Conservation (phyloP, 306 rosid genomes). For the Arachis hypogaea region DNA sequence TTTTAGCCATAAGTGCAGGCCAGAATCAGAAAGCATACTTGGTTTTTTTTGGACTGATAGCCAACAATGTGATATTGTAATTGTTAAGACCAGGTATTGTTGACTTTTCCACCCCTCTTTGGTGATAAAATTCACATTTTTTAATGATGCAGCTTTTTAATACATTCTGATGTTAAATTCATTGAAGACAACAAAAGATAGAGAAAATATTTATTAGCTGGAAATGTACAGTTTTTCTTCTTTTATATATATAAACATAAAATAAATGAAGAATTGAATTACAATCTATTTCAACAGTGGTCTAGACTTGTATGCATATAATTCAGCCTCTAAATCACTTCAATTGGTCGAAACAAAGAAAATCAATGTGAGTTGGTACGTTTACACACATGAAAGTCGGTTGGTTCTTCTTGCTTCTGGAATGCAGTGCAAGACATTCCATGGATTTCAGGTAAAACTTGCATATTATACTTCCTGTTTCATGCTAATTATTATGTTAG, state of each 20-base stretch:
- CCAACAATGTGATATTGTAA: conserved; percentile 75
- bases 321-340: conserved; percentile 65
- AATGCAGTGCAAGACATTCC: conserved; percentile 95
- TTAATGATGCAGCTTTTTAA: conserved; percentile 8
- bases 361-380: conserved; percentile 85
- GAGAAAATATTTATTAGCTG: conserved; percentile 8
- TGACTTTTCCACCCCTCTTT: conserved; percentile 10
- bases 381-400: conserved; percentile 98
- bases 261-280: conserved; percentile 33
- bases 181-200: conserved; percentile 28
- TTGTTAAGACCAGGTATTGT: conserved; percentile 86
- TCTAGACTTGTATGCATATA: conserved; percentile 82
- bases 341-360: conserved; percentile 87
- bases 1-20: conserved; percentile 76
- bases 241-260: conserved; percentile 2
- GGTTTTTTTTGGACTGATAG: conserved; percentile 98
- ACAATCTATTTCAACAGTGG: conserved; percentile 62
- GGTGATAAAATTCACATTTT: conserved; percentile 26
- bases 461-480: conserved; percentile 17
- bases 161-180: conserved; percentile 7
- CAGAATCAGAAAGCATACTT: conserved; percentile 84
- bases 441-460: conserved; percentile 85
- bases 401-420: conserved; percentile 98
- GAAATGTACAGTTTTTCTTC: conserved; percentile 8
- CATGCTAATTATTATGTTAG: conserved; percentile 21